Evolutionary conservation across 108 stramenopile species (phyloP), one percentile per base, ranked within the genome.

Genomic region (Cyclotella kingstonii): DNA sequence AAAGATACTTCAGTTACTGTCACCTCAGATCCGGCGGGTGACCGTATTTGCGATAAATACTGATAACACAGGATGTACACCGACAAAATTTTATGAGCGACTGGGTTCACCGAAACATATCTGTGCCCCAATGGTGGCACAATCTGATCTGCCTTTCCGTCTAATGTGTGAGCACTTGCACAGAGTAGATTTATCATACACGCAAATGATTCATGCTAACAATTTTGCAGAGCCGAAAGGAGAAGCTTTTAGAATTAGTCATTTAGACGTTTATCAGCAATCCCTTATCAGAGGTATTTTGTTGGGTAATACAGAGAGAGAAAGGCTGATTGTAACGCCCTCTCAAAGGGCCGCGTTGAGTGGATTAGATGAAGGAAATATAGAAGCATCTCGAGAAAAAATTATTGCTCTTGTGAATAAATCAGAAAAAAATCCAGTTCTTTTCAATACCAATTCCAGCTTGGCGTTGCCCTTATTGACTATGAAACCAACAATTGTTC

Each of bases 131-230:
- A 93, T 93, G 92, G 92, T 93, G 17, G 92, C 87, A 15, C 86
- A 87, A 39, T 80, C 78, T 25, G 92, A 93, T 51, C 81, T 84
- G 12, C 75, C 92, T 33, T 93, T 93, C 70, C 95, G 97, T 3
- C 59, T 84, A 40, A 79, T 97, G 57, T 84, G 89, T 58, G 72
- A 73, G 31, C 84, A 96, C 51, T 59, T 89, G 31, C 75, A 98
- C 60, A 89, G 83, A 6, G 86, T 87, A 23, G 83, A 89, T 47
- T 73, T 98, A 68, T 82, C 85, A 23, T 98, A 79, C 74, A 96
- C 97, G 21, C 98, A 96, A 79, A 99, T 99, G 98, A 66, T 98
- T 44, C 94, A 90, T 56, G 80, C 85, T 17, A 59, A 71, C 46
- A 90, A 85, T 55, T 85, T 90, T 47, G 47, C 73, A 1, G 49